Percentiles rank a stretch among this genome's conserved stretches.
Conservation (phyloP, 345 rosid genomes). For the Ceriops zippeliana region DNA sequence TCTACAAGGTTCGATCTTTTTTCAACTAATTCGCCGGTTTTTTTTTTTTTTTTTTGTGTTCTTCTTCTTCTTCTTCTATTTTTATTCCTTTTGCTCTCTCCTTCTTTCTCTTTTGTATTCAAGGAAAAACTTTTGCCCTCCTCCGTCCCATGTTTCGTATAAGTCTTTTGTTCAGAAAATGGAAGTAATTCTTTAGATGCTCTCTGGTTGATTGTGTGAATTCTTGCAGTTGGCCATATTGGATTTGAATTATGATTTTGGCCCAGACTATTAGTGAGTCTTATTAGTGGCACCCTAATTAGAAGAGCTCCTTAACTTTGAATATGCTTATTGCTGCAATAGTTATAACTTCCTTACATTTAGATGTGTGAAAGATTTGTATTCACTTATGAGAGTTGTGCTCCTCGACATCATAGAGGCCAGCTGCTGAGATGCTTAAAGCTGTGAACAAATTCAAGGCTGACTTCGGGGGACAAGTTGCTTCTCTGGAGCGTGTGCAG, state of each 20-base stretch:
- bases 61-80: no score
- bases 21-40: background rate
- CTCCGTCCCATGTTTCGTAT: no score
- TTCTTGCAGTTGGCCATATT: no score
- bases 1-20: slow-evolving; percentile 57
- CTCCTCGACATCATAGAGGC: slow-evolving; percentile 51
- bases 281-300: no score
- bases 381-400: background rate
- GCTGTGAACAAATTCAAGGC: slow-evolving; percentile 92
- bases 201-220: no score
- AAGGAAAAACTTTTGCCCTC: no score
- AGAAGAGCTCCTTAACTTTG: background rate
- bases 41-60: background rate
- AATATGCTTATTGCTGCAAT: background rate
- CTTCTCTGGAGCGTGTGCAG: slow-evolving; percentile 85
- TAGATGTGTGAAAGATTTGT: background rate
- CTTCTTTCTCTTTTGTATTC: no score
- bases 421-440: slow-evolving; percentile 76
- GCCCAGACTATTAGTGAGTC: no score
- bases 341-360: background rate
- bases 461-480: slow-evolving; percentile 88
- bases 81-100: background rate
- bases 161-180: no score
- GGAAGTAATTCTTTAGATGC: no score
- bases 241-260: no score